Base-by-base conservation (phyloP, 345 rosid species). In the Arabidopsis suecica region DNA sequence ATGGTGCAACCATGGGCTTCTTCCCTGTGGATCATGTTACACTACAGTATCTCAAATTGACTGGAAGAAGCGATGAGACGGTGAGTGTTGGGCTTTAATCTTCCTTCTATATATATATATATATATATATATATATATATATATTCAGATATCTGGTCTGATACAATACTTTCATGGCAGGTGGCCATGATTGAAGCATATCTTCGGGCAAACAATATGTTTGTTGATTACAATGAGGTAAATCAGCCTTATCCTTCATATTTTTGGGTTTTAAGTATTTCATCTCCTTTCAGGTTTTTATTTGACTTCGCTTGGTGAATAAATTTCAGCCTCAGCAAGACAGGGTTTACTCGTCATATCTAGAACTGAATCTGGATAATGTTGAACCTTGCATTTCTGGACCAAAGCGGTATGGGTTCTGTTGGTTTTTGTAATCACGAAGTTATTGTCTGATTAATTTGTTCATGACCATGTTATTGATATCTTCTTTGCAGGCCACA, bases 1-100 rank as follows among this genome's bases (percentile, higher is more conserved):
- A 95, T 74, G 99, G 99, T 85, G 98, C 99, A 78, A 95, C 99
- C 81, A 95, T 95, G 99, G 99, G 99, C 23, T 95, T 95, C 82
- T 95, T 95, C 90, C 99, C 98, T 22, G 99, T 95, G 5, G 99
- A 95, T 84, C 96, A 88, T 83, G 98, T 91, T 76, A 89, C 99
- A 30, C 74, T 95, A 63, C 93, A 95, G 69, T 95, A 93, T 83
- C 94, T 95, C 50, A 93, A 87, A 79, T 82, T 95, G 87, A 95
- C 99, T 9, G 99, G 99, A 74, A 89, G 99, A 77, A 95, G 96
- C 71, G 98, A 95, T 61, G 98, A 95, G 72, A 91, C 96, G 22
- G 99, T 95, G 75, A 86, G 94, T 81, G 32, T 64, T 48, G 13
- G 64, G 20, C 57, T 50, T n/a, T 30, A n/a, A 59, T 9, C 13